Evolutionary conservation across 148 eudicot species (phyloP), one percentile per base, ranked within the genome.

Genomic region (Pouteria glomerata): DNA sequence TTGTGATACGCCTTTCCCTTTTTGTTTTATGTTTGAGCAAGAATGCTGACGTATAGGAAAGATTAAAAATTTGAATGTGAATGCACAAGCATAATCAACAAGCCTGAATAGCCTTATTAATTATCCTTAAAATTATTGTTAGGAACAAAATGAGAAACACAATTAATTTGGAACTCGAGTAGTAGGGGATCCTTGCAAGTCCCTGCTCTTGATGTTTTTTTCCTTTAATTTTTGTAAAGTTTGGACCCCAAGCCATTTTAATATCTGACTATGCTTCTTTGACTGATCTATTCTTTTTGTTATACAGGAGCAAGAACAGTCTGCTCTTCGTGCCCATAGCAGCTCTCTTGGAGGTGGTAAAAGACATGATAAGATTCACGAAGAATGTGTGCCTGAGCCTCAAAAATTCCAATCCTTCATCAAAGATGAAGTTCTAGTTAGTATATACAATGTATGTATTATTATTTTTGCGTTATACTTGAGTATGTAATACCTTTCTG

Each of bases 311-410:
- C 78, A 76, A 47, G 93, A 89, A 74, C 91, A 87, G 27, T 89
- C 96, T 33, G 97, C 86, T 77, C 81, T 94, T 66, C 96, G 97
- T 77, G 97, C 92, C 14, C 89, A 80, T 77, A 93, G 97, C 75
- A 91, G 93, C 76, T 94, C 97, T 18, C 35, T 83, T 31, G 79
- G 82, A 78, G 76, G 76, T 24, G 52, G 81, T 76, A 82, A 78
- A 73, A 79, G 76, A 63, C 81, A 75, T 73, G 75, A 45, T 68
- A 82, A 82, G 76, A 73, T 69, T 74, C 81, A 83, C 70, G 88
- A 86, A 72, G 90, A 91, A 82, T 85, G 73, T 75, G 45, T 77
- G 57, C 80, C 82, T 45, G 75, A 82, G 75, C 70, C 80, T 58
- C 83, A 64, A 57, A 93, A 89, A 68, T 81, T 53, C 71, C 93